phyloP scores from a whole-genome alignment of 768 basidiomycete genomes.

The Auriculariales sp. region DNA sequence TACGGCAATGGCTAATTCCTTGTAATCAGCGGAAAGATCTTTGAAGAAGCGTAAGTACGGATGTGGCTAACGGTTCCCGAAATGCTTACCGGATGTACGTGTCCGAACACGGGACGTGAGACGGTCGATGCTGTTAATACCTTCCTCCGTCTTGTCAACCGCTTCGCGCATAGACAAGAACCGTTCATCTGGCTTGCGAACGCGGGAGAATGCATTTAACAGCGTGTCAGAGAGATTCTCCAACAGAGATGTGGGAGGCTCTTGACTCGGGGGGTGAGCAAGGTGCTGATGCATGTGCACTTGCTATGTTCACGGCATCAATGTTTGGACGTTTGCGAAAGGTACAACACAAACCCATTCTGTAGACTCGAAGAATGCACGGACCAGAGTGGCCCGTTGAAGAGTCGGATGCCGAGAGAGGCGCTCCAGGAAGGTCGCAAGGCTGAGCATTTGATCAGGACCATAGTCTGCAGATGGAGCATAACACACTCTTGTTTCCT shows the following conservation, averaged over 20 bases:
- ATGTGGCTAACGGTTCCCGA: constrained; percentile 5
- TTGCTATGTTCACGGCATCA: constrained; percentile 81
- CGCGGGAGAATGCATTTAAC: constrained; percentile 87
- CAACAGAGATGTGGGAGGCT: constrained; percentile 63
- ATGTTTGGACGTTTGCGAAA: constrained; percentile 90
- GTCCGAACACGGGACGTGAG: constrained; percentile 64
- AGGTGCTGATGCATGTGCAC: constrained; percentile 95
- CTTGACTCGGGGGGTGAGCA: constrained; percentile 82
- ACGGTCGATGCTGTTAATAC: constrained; percentile 67
- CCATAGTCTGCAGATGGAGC: constrained; percentile 2
- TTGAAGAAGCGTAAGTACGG: constrained; percentile 22
- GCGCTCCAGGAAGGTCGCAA: constrained; percentile 85
- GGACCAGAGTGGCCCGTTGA: constrained; percentile 79
- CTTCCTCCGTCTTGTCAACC: constrained; percentile 95
- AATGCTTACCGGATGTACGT: constrained; percentile 72
- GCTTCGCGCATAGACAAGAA: constrained; percentile 84
- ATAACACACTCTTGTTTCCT: constrained; percentile 65
- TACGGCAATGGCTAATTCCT: constrained; percentile 89
- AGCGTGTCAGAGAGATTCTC: constrained; percentile 95
- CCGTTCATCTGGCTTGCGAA: constrained; percentile 93
- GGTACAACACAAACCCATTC: constrained; percentile 70
- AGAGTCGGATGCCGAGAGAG: constrained; percentile 88
- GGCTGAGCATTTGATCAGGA: constrained; percentile 27
- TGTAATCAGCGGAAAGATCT: constrained; percentile 96
- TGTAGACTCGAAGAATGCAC: constrained; percentile 88